These are phyloP conservation scores for Primulina eburnea DNA, from an alignment of 257 asterid species.

Conservation along the genomic window DNA sequence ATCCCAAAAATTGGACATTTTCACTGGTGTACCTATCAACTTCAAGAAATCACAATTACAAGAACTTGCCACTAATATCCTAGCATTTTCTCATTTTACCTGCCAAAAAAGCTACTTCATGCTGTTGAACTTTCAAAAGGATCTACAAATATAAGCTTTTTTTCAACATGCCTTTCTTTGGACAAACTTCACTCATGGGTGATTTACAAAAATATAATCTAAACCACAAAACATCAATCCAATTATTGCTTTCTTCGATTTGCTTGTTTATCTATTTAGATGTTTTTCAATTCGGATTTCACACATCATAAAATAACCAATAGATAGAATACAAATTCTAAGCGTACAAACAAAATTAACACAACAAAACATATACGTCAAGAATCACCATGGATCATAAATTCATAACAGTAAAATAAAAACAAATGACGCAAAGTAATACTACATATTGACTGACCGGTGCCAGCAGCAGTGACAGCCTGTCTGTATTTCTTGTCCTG, in stretches of 20 bases:
- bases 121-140: conserved; percentile 15
- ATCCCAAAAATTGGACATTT: neutral
- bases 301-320: conserved; percentile 3
- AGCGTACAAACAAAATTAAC: conserved; percentile 2
- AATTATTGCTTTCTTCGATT: neutral
- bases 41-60: conserved; percentile 3
- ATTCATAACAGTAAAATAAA: neutral
- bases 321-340: neutral
- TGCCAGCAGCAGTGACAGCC: conserved; percentile 95
- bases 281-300: neutral
- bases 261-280: neutral
- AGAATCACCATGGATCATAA: neutral
- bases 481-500: conserved; percentile 97
- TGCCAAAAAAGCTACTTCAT: conserved; percentile 12
- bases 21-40: conserved; percentile 2
- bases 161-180: neutral
- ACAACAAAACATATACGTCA: conserved; percentile 4
- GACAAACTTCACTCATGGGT: conserved; percentile 17
- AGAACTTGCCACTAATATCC: conserved; percentile 2
- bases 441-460: conserved; percentile 48
- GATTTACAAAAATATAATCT: conserved; percentile 13
- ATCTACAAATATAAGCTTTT: neutral
- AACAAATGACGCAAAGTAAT: neutral
- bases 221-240: conserved; percentile 20
- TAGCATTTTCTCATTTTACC: neutral